phyloP scores from a whole-genome alignment of 1,284 basidiomycete genomes.

The Coriolopsis trogii region DNA sequence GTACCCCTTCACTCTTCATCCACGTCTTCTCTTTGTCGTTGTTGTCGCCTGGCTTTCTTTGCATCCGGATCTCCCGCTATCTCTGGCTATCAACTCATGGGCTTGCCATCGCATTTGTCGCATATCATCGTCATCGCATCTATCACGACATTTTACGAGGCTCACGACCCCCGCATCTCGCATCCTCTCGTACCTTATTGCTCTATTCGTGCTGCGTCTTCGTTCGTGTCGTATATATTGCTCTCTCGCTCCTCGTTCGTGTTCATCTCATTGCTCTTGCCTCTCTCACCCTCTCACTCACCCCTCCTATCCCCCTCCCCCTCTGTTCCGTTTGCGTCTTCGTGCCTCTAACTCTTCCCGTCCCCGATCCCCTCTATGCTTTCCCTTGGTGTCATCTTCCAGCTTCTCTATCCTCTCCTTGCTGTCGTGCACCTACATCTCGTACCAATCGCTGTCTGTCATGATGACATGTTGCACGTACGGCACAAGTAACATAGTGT shows the following conservation, averaged over 20 bases:
- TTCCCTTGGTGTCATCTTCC: neutral
- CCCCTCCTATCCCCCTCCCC: neutral
- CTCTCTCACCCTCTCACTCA: neutral
- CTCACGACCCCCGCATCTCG: constrained; percentile 12
- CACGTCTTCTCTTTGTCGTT: constrained; percentile 12
- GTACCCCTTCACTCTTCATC: neutral
- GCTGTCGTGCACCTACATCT: too few relatives aligned
- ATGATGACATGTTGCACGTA: neutral
- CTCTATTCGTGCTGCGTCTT: neutral
- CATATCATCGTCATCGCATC: constrained; percentile 5
- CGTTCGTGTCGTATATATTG: constrained; percentile 13
- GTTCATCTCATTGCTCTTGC: neutral
- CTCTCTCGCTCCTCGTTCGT: neutral
- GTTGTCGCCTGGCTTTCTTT: constrained; percentile 9
- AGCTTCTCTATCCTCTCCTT: neutral
- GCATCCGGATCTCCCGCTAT: constrained; percentile 10
- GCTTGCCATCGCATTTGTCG: constrained; percentile 12
- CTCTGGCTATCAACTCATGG: constrained; percentile 1
- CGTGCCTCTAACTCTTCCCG: too few relatives aligned
- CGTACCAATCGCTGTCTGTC: too few relatives aligned
- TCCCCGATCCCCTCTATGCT: neutral
- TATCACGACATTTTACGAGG: constrained; percentile 18
- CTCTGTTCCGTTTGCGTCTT: neutral
- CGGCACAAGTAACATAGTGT: constrained; percentile 10
- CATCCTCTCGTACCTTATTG: constrained; percentile 14